phyloP scores from a whole-genome alignment of 2,329 filamentous ascomycete genomes.

The Cadophora luteo-olivacea region DNA sequence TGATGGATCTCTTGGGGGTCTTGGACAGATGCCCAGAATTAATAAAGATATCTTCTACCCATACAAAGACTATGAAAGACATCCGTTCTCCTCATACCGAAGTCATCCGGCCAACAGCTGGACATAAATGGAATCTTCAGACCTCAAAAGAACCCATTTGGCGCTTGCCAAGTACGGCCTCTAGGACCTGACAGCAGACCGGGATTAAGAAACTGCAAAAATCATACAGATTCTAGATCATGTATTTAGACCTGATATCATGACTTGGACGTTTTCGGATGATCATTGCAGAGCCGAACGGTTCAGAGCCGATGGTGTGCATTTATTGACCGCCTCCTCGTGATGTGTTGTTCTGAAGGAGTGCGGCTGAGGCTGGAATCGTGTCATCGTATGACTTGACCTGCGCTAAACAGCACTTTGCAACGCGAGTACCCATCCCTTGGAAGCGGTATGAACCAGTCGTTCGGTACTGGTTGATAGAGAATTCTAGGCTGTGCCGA shows the following conservation, averaged over 20 bases:
- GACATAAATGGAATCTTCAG: background rate
- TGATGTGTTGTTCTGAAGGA: background rate
- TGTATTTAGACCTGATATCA: constrained; percentile 1
- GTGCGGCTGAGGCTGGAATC: background rate
- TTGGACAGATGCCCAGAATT: background rate
- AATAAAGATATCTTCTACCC: background rate
- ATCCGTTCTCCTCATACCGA: background rate
- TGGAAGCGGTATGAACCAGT: no score
- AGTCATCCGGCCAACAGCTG: background rate
- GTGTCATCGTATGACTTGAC: background rate
- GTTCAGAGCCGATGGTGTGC: background rate
- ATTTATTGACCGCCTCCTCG: background rate
- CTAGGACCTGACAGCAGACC: background rate
- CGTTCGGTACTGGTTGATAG: no score
- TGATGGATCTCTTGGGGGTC: background rate
- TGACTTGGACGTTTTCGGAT: background rate
- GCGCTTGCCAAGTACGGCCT: background rate
- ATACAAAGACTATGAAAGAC: background rate
- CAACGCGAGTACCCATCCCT: background rate
- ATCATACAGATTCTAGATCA: background rate
- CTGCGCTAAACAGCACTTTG: background rate
- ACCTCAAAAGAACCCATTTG: background rate
- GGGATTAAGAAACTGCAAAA: background rate
- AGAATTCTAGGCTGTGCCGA: background rate
- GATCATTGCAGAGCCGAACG: background rate